A percentile compares a stretch with the other conserved stretches of the same genome.
phyloP scores from a whole-genome alignment of 495 filamentous ascomycete species.

The Penicillium silybi region DNA sequence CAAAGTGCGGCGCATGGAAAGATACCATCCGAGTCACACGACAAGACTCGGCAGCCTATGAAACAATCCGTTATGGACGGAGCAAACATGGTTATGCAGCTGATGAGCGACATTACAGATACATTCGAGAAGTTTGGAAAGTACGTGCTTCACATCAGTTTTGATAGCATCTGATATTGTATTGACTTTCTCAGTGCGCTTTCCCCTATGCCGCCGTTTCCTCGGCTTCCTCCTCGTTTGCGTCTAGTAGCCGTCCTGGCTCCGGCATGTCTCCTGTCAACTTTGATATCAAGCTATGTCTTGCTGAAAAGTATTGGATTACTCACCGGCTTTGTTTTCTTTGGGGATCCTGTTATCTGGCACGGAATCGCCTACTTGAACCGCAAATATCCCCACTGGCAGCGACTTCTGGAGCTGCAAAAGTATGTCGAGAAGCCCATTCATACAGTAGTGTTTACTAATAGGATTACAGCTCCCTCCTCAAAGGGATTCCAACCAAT shows the following conservation, averaged over 20 bases:
- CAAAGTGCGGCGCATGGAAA: slow-evolving; percentile 50
- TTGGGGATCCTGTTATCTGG: slow-evolving; percentile 71
- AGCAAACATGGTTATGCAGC: slow-evolving; percentile 70
- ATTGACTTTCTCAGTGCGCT: slow-evolving; percentile 51
- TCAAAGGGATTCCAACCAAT: slow-evolving; percentile 83
- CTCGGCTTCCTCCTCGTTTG: slow-evolving; percentile 55
- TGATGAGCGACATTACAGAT: slow-evolving; percentile 68
- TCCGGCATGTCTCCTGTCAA: slow-evolving; percentile 54
- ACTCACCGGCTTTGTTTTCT: slow-evolving; percentile 66
- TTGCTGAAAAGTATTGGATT: slow-evolving; percentile 64
- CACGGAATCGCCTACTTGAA: slow-evolving; percentile 62
- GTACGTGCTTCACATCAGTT: slow-evolving; percentile 34
- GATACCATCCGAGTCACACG: slow-evolving; percentile 47
- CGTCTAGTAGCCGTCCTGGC: slow-evolving; percentile 57
- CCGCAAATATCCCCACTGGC: slow-evolving; percentile 66
- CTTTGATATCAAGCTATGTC: slow-evolving; percentile 64
- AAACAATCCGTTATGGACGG: slow-evolving; percentile 72
- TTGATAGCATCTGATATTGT: neutral
- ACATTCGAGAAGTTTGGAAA: slow-evolving; percentile 78
- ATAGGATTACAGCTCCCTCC: slow-evolving; percentile 51
- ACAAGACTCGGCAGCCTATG: slow-evolving; percentile 80
- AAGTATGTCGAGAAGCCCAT: slow-evolving; percentile 41
- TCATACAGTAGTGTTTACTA: neutral
- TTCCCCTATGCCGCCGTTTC: slow-evolving; percentile 72
- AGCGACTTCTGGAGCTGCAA: slow-evolving; percentile 65